Base-by-base conservation (phyloP, 2,329 filamentous ascomycete species). In the Phaeosphaeria sp. region DNA sequence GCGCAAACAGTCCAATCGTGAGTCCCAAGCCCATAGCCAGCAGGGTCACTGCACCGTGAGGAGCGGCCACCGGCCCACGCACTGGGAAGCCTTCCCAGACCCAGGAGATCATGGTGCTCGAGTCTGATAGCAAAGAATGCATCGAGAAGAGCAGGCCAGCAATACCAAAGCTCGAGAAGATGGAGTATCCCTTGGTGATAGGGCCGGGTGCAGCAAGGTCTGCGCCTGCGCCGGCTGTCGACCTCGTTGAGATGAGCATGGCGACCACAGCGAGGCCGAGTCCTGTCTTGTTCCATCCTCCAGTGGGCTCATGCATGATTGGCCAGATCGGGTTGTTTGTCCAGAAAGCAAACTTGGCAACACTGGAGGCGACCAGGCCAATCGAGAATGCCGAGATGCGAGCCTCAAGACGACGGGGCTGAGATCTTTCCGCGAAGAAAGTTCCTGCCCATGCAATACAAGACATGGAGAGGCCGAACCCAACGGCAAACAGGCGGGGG, bases 311-410 rank as follows among this genome's bases (percentile, higher is more conserved):
- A 75, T 97, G 90, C 86, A 98, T 91, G 61, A 95, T 90, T 0
- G 95, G 93, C 95, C 95, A 99, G 60, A 98, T 87, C 0, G 95
- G 95, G 75, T 99, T 99, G 78, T 97, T 98, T 20, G 94, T 97
- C 73, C 89, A 86, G 83, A 90, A 96, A 0, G 93, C 92, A 73
- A 96, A 98, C 76, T 99, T 99, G 68, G 92, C 88, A 52, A 96
- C 85, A 59, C 89, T 92, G 1, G 94, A 98, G 62, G 92, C 84
- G 57, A 97, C 85, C 54, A 99, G 81, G 27, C 95, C 95, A 55
- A 93, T 84, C 42, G 86, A 83, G 84, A 92, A 96, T 0, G 92
- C 92, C 33, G 92, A 83, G 52, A 96, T 86, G 71, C 91, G 91
- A 7, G 89, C 86, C 78, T 99, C 93, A 15, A 99, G 86, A 46